Evolutionary conservation across 1,284 basidiomycete genomes (phyloP).

Genomic region (Xerocomus nothofagi): DNA sequence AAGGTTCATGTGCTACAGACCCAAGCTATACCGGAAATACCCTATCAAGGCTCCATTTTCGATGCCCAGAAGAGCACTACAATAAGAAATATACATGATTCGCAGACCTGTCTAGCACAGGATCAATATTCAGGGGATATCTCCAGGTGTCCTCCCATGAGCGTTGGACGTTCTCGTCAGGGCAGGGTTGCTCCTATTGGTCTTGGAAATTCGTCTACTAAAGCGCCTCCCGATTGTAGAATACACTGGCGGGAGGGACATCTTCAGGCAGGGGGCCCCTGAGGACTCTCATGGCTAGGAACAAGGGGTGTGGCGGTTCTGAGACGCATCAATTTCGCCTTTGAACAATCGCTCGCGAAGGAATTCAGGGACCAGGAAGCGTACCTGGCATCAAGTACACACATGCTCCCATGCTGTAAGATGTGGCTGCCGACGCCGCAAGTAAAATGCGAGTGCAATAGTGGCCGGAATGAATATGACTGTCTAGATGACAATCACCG

Average conservation of each 20-base stretch:
- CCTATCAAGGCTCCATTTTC: neutral
- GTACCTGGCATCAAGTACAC: neutral
- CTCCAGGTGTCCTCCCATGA: neutral
- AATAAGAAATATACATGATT: neutral
- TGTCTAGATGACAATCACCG: neutral
- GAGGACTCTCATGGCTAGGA: no score
- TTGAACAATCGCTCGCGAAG: neutral
- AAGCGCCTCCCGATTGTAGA: neutral
- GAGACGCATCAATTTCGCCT: neutral
- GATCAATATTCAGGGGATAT: constrained; percentile 6
- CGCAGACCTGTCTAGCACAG: no score
- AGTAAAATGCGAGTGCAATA: neutral
- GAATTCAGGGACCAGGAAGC: neutral
- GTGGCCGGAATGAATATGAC: neutral
- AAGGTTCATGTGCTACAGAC: neutral
- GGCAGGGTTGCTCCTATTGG: no score
- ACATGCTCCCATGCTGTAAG: neutral
- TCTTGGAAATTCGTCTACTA: neutral
- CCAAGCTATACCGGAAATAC: neutral
- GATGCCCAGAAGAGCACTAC: neutral
- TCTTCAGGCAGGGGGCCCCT: neutral
- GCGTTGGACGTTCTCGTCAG: constrained; percentile 4
- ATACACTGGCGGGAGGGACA: neutral
- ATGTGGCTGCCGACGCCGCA: neutral
- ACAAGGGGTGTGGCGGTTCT: neutral